Evolutionary conservation across 2,329 filamentous ascomycete species (phyloP).

Genomic region (Pseudopyrenochaeta lycopersici): DNA sequence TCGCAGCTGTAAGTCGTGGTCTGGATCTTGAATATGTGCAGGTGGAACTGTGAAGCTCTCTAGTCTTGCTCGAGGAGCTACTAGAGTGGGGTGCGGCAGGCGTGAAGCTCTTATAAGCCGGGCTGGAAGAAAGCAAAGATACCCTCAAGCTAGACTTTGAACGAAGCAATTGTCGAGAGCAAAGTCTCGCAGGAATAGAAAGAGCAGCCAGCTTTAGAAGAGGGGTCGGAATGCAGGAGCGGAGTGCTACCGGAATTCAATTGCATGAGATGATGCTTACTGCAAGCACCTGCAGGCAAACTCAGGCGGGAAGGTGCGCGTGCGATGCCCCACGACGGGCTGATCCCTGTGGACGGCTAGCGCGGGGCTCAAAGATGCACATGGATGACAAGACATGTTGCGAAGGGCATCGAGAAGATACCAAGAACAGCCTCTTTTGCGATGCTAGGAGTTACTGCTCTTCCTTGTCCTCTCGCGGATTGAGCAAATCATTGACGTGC

Average conservation of each 20-base stretch:
- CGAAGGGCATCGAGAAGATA: not conserved
- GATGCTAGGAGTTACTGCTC: not conserved
- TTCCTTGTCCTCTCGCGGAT: not conserved
- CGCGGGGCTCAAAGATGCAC: slow-evolving; percentile 14
- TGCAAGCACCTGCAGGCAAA: slow-evolving; percentile 6
- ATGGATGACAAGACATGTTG: not conserved
- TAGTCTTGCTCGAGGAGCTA: slow-evolving; percentile 26
- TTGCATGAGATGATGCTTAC: slow-evolving; percentile 23
- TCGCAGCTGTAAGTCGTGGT: slow-evolving; percentile 23
- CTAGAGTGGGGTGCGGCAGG: slow-evolving; percentile 8
- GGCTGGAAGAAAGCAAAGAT: slow-evolving; percentile 11
- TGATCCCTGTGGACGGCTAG: slow-evolving; percentile 19
- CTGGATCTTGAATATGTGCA: slow-evolving; percentile 23
- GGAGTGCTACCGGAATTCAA: slow-evolving; percentile 20
- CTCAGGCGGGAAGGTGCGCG: slow-evolving; percentile 28
- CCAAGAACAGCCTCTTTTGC: not conserved
- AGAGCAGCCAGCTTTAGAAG: slow-evolving; percentile 45
- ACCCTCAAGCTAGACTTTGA: slow-evolving; percentile 24
- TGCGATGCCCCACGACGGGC: slow-evolving; percentile 22
- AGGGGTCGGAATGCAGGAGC: slow-evolving; percentile 15
- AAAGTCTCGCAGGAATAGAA: slow-evolving; percentile 41
- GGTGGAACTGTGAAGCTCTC: slow-evolving; percentile 26
- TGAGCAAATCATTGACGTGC: too few species aligned
- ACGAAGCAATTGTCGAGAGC: slow-evolving; percentile 44
- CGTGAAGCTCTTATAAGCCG: slow-evolving; percentile 11